Evolutionary conservation across 2,329 filamentous ascomycete genomes (phyloP), one percentile per base, ranked within the genome.

Genomic region (Xylariaceae sp.): DNA sequence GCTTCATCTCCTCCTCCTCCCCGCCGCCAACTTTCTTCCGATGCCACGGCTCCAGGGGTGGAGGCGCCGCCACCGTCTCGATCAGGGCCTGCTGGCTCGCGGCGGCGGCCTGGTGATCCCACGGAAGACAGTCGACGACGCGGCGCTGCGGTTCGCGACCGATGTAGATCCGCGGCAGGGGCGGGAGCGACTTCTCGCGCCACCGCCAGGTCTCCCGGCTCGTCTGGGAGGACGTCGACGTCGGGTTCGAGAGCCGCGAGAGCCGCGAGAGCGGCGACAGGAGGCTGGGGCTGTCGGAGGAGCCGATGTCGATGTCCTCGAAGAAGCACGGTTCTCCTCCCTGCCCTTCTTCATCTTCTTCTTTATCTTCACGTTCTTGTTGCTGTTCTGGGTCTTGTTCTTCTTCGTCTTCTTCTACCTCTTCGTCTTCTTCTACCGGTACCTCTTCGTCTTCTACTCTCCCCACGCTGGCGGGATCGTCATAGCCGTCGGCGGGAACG

Each of bases 271-370:
- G 29, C 10, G 32, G 38, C 11, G 43, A 37, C 6, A 37, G 31
- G 16, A 36, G 32, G 24, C 24, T 12, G 7, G 24, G 15, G 24
- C 24, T 26, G 6, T 6, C 8, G 8, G 8, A 13, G 12, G 5
- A 11, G 12, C 15, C 24, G 6, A 45, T 40, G 3, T 45, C 42
- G 23, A 38, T 52, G 24, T 46, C 44, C 8, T 32, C 28, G 7
- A 47, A 52, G 31, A 49, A 49, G 21, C 31, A 37, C 4, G 49
- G 50, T 25, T 40, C 34, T 1, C 21, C 21, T 23, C 21, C 8
- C 21, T 23, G 8, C 21, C 12, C 21, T 23, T 23, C 21, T 12
- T 8, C 8, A 8, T 23, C 12, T 12, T 23, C 21, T 23, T 28
- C 25, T 13, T 28, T 7, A 7, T 15, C 14, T 13, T 28, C 10